phyloP scores from a whole-genome alignment of 176 grass and related monocot species.

The Tuctoria greenei region DNA sequence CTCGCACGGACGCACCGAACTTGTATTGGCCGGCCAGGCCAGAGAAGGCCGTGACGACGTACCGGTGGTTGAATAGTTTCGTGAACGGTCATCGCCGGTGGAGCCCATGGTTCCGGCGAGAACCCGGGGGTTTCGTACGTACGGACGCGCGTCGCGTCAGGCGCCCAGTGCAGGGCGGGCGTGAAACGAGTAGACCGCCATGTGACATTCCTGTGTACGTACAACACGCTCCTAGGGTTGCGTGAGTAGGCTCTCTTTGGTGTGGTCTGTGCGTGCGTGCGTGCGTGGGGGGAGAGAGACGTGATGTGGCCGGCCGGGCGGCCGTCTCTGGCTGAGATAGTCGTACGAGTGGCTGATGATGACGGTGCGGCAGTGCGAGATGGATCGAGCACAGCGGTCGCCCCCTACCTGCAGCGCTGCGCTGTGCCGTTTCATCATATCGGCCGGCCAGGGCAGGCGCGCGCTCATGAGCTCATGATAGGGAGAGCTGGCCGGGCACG shows the following conservation, averaged over 20 bases:
- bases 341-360: not conserved
- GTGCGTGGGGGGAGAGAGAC: not conserved
- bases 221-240: conserved; percentile 17
- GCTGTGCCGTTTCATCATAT: conserved; percentile 37
- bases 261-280: not conserved
- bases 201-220: conserved; percentile 31
- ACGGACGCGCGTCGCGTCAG: conserved; percentile 2
- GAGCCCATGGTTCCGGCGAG: not conserved
- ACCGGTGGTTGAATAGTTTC: conserved; percentile 5
- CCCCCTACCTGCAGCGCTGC: conserved; percentile 36
- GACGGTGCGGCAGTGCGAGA: conserved; percentile 36
- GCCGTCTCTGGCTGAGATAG: not conserved
- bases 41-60: not conserved
- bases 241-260: not conserved
- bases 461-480: conserved; percentile 45
- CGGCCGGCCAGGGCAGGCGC: not conserved
- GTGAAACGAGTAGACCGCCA: conserved; percentile 18
- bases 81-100: conserved; percentile 22
- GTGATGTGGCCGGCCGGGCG: conserved; percentile 39
- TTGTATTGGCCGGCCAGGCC: not conserved
- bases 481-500: not conserved
- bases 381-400: conserved; percentile 15
- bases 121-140: conserved; percentile 38
- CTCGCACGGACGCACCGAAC: conserved; percentile 41
- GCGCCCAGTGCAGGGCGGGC: too few relatives aligned